A percentile compares a stretch with the other conserved stretches of the same genome.
Evolutionary conservation across 495 filamentous ascomycete genomes (phyloP).

Genomic region (Bacidia gigantensis): DNA sequence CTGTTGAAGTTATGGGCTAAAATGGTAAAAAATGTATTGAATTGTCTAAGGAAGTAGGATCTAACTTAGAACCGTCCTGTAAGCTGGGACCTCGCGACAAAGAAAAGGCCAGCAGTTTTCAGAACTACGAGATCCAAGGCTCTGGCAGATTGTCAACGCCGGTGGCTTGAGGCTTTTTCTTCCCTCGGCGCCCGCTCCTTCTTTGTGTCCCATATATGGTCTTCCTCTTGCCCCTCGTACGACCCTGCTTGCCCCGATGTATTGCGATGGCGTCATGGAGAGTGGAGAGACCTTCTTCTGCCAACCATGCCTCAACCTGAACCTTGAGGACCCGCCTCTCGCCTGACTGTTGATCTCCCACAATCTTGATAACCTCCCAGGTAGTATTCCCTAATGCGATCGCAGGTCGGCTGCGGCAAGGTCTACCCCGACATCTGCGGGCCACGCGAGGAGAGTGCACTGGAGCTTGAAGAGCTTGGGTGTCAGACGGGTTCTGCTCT

Average conservation of each 20-base stretch:
- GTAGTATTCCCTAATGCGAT: neutral
- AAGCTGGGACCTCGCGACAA: too few species aligned
- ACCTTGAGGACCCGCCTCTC: neutral
- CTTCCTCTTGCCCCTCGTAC: neutral
- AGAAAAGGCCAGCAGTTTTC: too few species aligned
- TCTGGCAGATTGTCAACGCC: too few species aligned
- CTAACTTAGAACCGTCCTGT: too few species aligned
- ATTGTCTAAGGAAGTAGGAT: too few species aligned
- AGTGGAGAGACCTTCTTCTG: constrained; percentile 1
- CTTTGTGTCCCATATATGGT: neutral
- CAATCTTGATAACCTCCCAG: neutral
- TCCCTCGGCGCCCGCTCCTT: neutral
- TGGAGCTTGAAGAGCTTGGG: too few species aligned
- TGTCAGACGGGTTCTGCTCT: too few species aligned
- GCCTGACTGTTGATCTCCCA: neutral
- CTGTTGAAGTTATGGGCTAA: too few species aligned
- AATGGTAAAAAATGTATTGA: too few species aligned
- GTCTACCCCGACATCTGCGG: too few species aligned
- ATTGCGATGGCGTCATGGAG: neutral
- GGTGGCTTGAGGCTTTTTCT: neutral
- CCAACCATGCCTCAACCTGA: neutral
- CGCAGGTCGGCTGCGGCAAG: neutral
- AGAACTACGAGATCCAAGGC: too few species aligned
- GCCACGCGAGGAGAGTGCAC: neutral
- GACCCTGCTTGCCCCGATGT: neutral